A percentile compares a stretch with the other conserved stretches of the same genome.
phyloP scores from a whole-genome alignment of 768 basidiomycete species.

The Psilocybe subaeruginosa region DNA sequence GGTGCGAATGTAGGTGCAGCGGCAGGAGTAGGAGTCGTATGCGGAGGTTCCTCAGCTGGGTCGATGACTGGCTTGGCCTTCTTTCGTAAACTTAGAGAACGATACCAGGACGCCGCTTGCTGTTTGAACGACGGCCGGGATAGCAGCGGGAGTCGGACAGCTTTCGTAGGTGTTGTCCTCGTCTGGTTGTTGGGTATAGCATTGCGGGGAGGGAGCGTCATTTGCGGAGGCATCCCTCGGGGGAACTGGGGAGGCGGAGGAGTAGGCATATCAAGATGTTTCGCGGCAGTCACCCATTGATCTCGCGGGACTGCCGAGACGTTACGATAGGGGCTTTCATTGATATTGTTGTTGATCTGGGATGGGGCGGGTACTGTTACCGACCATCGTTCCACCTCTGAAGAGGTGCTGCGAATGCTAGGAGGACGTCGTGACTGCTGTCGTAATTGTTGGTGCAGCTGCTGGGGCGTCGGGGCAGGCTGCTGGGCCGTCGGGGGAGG shows the following conservation, averaged over 20 bases:
- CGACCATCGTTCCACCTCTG: constrained; percentile 27
- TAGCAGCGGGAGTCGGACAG: constrained; percentile 24
- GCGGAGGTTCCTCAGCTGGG: constrained; percentile 28
- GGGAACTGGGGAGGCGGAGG: constrained; percentile 5
- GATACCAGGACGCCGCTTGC: constrained; percentile 42
- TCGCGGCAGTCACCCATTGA: constrained; percentile 41
- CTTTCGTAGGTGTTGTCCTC: constrained; percentile 15
- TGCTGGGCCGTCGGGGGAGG: neutral
- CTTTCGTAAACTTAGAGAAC: constrained; percentile 37
- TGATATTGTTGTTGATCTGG: constrained; percentile 26
- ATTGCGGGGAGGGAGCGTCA: constrained; percentile 13
- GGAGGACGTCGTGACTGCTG: constrained; percentile 2
- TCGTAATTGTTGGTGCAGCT: constrained; percentile 1
- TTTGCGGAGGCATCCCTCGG: constrained; percentile 8
- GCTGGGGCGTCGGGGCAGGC: neutral
- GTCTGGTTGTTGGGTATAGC: constrained; percentile 3
- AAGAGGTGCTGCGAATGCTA: constrained; percentile 20
- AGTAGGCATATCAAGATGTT: constrained; percentile 29
- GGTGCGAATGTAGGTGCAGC: constrained; percentile 8
- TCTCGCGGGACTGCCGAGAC: constrained; percentile 24
- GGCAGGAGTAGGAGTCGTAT: neutral
- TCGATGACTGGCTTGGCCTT: constrained; percentile 37
- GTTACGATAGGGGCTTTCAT: constrained; percentile 23
- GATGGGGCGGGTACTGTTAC: constrained; percentile 33
- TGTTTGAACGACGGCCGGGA: constrained; percentile 30